Evolutionary conservation across 345 rosid species (phyloP), one percentile per base, ranked within the genome.

Genomic region (Luvunga scandens): DNA sequence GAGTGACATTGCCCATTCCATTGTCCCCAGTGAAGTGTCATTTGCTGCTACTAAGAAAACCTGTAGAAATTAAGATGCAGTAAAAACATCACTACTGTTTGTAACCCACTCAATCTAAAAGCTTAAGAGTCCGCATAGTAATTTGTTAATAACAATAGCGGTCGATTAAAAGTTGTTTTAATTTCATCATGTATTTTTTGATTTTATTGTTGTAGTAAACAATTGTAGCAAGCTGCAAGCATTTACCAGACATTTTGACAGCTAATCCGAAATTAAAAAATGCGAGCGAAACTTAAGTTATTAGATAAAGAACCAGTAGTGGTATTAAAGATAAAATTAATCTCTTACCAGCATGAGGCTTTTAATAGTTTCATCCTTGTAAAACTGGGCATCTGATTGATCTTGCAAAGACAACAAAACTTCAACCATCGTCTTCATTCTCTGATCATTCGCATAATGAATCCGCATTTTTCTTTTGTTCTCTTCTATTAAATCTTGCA

Each of bases 1-100:
- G 12, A 53, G 63, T 22, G 85, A 75, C 75, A 80, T 50, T 4
- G 79, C 84, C 89, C 89, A 82, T 70, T 86, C 89, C 73, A 84
- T 50, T 16, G 87, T 78, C 31, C 50, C 77, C 3, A 81, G 62
- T 9, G 85, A 82, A 14, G 89, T 84, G 13, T 86, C 84, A 0
- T 85, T 84, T 66, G 86, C 89, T 2, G 84, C 89, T 18, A 22
- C 6, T 39, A 84, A 75, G 2, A 84, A 61, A 36, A 55, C 73
- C 86, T 83, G 77, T 30, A 53, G 57, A 18, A 53, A 53, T 45
- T 16, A 53, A 53, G 21, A 53, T 53, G 57, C 57, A 53, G 6
- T 53, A 18, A 18, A 53, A 16, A 5, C 1, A 18, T 53, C 57
- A 19, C 7, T 53, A 18, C 18, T 53, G 22, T 18, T 53, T 7